Base-by-base conservation (phyloP, 2,329 filamentous ascomycete genomes). In the Colletotrichum ledebouriae region DNA sequence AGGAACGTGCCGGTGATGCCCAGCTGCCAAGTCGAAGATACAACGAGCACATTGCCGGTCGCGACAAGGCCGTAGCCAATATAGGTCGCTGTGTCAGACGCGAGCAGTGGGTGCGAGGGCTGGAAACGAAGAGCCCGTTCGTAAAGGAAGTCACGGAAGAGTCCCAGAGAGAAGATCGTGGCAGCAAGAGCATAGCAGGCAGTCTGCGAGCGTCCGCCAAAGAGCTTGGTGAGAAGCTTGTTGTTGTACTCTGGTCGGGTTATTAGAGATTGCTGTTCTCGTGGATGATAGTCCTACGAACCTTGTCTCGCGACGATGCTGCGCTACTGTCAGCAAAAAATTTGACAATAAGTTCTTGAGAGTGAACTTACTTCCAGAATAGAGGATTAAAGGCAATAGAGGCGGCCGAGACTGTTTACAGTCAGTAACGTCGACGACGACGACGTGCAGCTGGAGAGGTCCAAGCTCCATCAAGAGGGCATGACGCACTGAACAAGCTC, bases 1-100 rank as follows among this genome's bases (percentile, higher is more conserved):
- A 99, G 85, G 78, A 98, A 99, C 42, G 96, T 99, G 71, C 96
- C 96, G 0, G 94, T 98, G 75, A 99, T 89, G 66, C 96, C 96
- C 46, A 99, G 89, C 39, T 90, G 92, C 89, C 90, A 98, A 82
- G 97, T 98, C 70, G 92, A 96, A 39, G 91, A 91, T 58, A 98
- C 75, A 57, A 99, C 96, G 41, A 99, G 89, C 59, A 92, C 80
- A 79, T 97, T 98, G 67, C 96, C 96, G 42, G 83, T 77, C 33
- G 86, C 85, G 74, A 98, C 87, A 63, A 98, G 87, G 4, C 83
- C 86, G 71, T 90, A 91, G 47, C 92, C 93, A 17, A 90, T 79
- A 71, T 88, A 88, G 72, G 88, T 87, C 42, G 86, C 82, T 64
- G 83, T 78, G 13, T 87, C 83, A 53, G 85, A 85, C 74, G 89